Percentiles rank a stretch among this genome's conserved stretches.
phyloP scores from a whole-genome alignment of 371 early-diverging fungal genomes.

The Actinomortierella wolfii region DNA sequence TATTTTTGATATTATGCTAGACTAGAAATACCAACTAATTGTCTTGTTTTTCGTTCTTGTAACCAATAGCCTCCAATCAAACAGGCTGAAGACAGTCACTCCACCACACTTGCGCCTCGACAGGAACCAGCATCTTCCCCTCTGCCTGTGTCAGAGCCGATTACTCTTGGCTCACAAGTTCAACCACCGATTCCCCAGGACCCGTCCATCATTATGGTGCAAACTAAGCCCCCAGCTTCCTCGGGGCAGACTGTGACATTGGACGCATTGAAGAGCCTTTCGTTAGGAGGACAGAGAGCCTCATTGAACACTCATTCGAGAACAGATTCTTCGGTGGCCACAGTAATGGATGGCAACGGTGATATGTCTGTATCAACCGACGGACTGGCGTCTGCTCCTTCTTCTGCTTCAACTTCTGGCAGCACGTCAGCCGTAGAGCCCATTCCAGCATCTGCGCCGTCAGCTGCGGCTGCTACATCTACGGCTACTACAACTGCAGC shows the following conservation, averaged over 20 bases:
- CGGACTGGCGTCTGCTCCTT: background rate
- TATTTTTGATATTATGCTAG: background rate
- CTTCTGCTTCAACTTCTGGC: slow-evolving; percentile 5
- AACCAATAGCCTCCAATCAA: slow-evolving; percentile 21
- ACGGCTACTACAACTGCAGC: background rate
- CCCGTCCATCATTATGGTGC: slow-evolving; percentile 45
- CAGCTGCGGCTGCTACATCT: background rate
- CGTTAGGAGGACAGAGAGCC: background rate
- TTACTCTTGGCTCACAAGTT: slow-evolving; percentile 2
- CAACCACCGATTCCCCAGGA: slow-evolving; percentile 28
- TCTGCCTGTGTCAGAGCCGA: background rate
- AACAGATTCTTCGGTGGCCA: background rate
- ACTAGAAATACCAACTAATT: background rate
- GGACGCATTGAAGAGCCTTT: background rate
- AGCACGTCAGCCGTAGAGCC: slow-evolving; percentile 5
- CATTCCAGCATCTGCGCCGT: slow-evolving; percentile 7
- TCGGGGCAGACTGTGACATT: background rate
- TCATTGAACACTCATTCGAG: background rate
- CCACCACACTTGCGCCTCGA: background rate
- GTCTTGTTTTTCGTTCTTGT: background rate
- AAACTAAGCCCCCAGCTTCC: slow-evolving; percentile 14
- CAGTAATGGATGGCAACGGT: background rate
- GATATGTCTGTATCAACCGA: background rate
- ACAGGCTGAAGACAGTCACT: slow-evolving; percentile 5
- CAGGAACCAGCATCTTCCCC: background rate